Evolutionary conservation across 176 grass and related monocot species (phyloP).

Genomic region (Hyparrhenia diplandra): DNA sequence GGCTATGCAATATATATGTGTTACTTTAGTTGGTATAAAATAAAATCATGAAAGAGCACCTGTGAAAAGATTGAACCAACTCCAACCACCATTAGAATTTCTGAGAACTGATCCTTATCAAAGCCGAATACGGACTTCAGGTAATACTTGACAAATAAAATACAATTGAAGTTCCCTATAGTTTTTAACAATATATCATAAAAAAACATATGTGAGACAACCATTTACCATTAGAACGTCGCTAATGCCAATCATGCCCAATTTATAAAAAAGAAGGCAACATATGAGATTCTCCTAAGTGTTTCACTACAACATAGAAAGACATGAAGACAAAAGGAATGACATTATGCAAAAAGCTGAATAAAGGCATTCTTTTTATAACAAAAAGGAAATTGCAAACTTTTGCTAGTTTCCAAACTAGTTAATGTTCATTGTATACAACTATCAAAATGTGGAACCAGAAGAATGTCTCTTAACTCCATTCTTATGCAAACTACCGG

Average conservation of each 20-base stretch:
- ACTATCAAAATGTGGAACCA: background rate
- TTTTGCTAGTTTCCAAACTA: background rate
- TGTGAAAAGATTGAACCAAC: slow-evolving; percentile 82
- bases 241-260: slow-evolving; percentile 84
- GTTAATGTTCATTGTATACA: background rate
- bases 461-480: background rate
- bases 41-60: slow-evolving; percentile 26
- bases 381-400: background rate
- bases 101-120: slow-evolving; percentile 85
- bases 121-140: slow-evolving; percentile 84
- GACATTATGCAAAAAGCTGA: background rate
- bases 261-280: slow-evolving; percentile 82
- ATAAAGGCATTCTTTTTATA: background rate
- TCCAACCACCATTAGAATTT: slow-evolving; percentile 83
- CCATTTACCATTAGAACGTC: slow-evolving; percentile 62
- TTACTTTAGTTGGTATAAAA: background rate
- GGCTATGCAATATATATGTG: background rate
- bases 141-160: slow-evolving; percentile 62
- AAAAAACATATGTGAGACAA: background rate
- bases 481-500: background rate
- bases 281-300: slow-evolving; percentile 51
- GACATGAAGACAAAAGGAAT: background rate
- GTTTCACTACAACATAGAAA: slow-evolving; percentile 49
- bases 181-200: background rate
- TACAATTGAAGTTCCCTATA: background rate